A percentile compares a stretch with the other conserved stretches of the same genome.
Conservation (phyloP, 2,329 filamentous ascomycete genomes). For the Dryadomyces quercus-mongolicae region DNA sequence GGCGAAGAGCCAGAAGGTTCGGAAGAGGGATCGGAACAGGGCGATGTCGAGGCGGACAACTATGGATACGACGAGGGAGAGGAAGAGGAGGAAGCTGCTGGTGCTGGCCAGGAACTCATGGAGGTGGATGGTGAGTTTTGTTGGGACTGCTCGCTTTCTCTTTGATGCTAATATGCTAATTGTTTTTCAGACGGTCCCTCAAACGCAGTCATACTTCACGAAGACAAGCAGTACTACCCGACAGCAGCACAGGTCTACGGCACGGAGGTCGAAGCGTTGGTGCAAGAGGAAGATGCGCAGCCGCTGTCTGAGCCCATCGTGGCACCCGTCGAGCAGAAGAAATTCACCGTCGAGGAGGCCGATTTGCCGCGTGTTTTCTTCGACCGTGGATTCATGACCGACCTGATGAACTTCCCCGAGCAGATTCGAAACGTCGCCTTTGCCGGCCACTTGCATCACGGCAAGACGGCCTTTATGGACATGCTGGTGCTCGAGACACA, state of each 20-base stretch:
- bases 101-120: constrained; percentile 75
- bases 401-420: constrained; percentile 91
- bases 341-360: constrained; percentile 86
- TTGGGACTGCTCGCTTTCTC: background rate
- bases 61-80: constrained; percentile 71
- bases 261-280: constrained; percentile 83
- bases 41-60: constrained; percentile 54
- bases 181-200: constrained; percentile 64
- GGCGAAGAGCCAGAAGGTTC: constrained; percentile 78
- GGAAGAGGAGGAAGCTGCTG: constrained; percentile 49
- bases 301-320: constrained; percentile 87
- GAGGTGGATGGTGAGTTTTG: constrained; percentile 62
- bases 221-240: constrained; percentile 99
- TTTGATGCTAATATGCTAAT: background rate
- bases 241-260: constrained; percentile 96
- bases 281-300: constrained; percentile 95
- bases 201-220: constrained; percentile 93
- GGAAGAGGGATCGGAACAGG: constrained; percentile 72
- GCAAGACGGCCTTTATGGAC: constrained; percentile 96
- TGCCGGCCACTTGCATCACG: constrained; percentile 88
- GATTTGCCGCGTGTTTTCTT: constrained; percentile 83
- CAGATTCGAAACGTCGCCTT: constrained; percentile 89
- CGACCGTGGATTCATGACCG: constrained; percentile 83
- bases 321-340: constrained; percentile 85
- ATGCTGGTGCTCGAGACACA: constrained; percentile 96